Evolutionary conservation across 1,139 yeast genomes (phyloP), one percentile per base, ranked within the genome.

Genomic region (Schwanniomyces etchellsii): DNA sequence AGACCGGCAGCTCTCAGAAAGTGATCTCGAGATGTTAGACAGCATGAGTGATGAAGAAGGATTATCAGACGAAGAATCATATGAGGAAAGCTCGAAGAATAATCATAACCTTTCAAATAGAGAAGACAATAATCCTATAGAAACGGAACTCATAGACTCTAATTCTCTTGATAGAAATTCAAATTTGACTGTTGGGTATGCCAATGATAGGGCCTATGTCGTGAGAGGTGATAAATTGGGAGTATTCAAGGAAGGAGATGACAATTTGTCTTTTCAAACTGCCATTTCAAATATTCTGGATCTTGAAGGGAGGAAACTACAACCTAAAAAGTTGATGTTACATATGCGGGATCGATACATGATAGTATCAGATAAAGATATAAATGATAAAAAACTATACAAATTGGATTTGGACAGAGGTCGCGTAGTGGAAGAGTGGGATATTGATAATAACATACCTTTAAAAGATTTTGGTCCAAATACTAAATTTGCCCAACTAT

Each of bases 341-440:
- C 94, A 85, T 45, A 72, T 75, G 45, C 79, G 77, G 40, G 96
- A 88, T 53, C 64, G 74, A 18, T 57, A 73, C 2, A 64, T 88
- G 70, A 64, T 88, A 24, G 47, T 88, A 45, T 84, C 81, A 43
- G 76, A 75, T 44, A 45, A 57, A 2, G 59, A 69, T 24, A 47
- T 51, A 6, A 55, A 66, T 28, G 47, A 47, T 28, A 43, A 39
- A 21, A 65, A 63, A 21, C 54, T 86, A 29, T 84, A 70, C 56
- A 72, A 75, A 43, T 72, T 86, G 86, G 96, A 86, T 57, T 57
- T 88, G 35, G 83, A 73, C 45, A 70, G 77, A 35, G 96, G 96
- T 5, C 65, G 78, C 45, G 70, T 88, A 32, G 81, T 88, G 16
- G 95, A 86, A 46, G 93, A 84, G 51, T 86, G 95, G 94, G 58